These are phyloP conservation scores for Leccinum obscurum DNA, from an alignment of 768 basidiomycete species.

Conservation along the genomic window DNA sequence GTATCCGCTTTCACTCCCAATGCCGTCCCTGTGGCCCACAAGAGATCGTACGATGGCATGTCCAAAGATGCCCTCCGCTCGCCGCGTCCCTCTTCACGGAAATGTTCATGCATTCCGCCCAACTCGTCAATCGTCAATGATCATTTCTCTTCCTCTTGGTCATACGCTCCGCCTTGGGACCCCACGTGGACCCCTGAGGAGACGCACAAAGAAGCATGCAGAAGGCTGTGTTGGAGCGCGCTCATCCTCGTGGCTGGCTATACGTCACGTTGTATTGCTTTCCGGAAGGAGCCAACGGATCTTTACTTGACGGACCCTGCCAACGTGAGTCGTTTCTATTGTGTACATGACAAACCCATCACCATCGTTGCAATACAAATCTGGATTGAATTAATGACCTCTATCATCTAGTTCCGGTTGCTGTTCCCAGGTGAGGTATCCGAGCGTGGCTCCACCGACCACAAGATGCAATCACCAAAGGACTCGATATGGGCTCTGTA, in stretches of 20 bases:
- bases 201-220: slow-evolving; percentile 64
- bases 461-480: slow-evolving; percentile 57
- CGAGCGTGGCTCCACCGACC: slow-evolving; percentile 46
- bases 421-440: slow-evolving; percentile 75
- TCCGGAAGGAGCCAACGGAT: slow-evolving; percentile 55
- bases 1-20: slow-evolving; percentile 52
- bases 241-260: slow-evolving; percentile 68
- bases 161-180: slow-evolving; percentile 62
- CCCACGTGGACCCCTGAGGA: slow-evolving; percentile 54
- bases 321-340: slow-evolving; percentile 49
- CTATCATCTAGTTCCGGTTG: slow-evolving; percentile 36
- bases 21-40: slow-evolving; percentile 49
- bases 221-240: slow-evolving; percentile 77
- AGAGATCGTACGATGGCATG: slow-evolving; percentile 29
- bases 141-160: slow-evolving; percentile 43
- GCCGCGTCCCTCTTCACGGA: slow-evolving; percentile 31
- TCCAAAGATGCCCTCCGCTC: slow-evolving; percentile 29
- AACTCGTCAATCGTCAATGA: slow-evolving; percentile 35
- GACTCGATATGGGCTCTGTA: slow-evolving; percentile 83
- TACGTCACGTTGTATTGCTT: slow-evolving; percentile 66
- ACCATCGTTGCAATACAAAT: slow-evolving; percentile 10
- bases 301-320: slow-evolving; percentile 64
- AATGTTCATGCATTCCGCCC: slow-evolving; percentile 50
- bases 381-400: slow-evolving; percentile 14
- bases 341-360: slow-evolving; percentile 1